phyloP scores from a whole-genome alignment of 1,139 yeast species.

The Blastobotrys petasosporus region DNA sequence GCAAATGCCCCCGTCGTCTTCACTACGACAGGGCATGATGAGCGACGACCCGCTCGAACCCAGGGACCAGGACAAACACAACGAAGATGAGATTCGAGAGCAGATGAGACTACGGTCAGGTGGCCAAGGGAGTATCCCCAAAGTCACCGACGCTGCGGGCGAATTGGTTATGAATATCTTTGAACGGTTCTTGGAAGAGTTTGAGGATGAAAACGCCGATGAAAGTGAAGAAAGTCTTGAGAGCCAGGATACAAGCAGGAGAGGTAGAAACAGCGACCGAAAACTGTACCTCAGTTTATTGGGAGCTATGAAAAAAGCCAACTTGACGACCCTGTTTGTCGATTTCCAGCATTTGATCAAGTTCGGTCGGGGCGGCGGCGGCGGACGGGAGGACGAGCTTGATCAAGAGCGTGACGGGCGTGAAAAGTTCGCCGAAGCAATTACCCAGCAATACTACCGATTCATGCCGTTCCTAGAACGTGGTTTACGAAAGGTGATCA shows the following conservation, averaged over 20 bases:
- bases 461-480: conserved; percentile 77
- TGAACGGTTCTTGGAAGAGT: conserved; percentile 75
- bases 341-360: conserved; percentile 73
- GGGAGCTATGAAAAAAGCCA: conserved; percentile 71
- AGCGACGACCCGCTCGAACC: conserved; percentile 7
- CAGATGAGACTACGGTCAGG: conserved; percentile 8
- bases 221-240: too few species aligned
- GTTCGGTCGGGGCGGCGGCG: conserved; percentile 57
- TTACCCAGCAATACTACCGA: conserved; percentile 85
- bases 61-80: not conserved
- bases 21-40: not conserved
- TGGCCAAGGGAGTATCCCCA: conserved; percentile 47
- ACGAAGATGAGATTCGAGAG: conserved; percentile 9
- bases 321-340: conserved; percentile 71
- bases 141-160: conserved; percentile 86
- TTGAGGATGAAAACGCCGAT: too few species aligned
- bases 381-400: too few species aligned
- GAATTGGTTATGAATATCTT: conserved; percentile 90
- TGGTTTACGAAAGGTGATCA: conserved; percentile 69
- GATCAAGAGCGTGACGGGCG: too few species aligned
- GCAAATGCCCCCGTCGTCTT: conserved; percentile 8
- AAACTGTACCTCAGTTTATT: conserved; percentile 72
- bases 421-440: conserved; percentile 71
- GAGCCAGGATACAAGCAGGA: conserved; percentile 25
- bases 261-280: too few species aligned